A percentile compares a stretch with the other conserved stretches of the same genome.
Evolutionary conservation across 2,329 filamentous ascomycete genomes (phyloP).

Genomic region (Clonostachys rhizophaga): DNA sequence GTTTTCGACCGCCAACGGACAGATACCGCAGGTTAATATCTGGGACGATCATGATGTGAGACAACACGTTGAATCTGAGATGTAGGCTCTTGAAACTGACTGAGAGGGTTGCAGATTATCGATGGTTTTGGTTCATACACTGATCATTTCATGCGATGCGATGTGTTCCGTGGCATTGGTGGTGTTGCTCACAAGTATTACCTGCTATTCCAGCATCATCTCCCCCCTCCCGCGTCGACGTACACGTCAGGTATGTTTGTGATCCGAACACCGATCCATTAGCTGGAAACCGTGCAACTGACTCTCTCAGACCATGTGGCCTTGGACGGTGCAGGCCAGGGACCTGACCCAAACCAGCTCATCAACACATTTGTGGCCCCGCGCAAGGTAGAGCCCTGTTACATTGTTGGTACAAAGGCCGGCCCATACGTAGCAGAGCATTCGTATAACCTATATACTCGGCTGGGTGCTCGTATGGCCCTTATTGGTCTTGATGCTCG

Average conservation of each 20-base stretch:
- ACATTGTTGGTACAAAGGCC: slow-evolving; percentile 71
- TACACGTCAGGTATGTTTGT: slow-evolving; percentile 64
- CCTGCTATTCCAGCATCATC: slow-evolving; percentile 93
- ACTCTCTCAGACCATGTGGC: too few species aligned
- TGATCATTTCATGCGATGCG: slow-evolving; percentile 86
- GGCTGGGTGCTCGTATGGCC: slow-evolving; percentile 75
- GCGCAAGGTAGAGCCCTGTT: slow-evolving; percentile 58
- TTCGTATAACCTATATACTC: slow-evolving; percentile 83
- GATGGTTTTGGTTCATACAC: slow-evolving; percentile 93
- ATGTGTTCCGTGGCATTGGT: slow-evolving; percentile 88
- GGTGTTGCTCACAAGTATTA: slow-evolving; percentile 97
- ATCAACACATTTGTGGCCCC: slow-evolving; percentile 67
- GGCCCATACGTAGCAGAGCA: slow-evolving; percentile 87
- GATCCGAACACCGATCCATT: background rate
- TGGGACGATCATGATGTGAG: slow-evolving; percentile 91
- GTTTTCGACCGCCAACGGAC: slow-evolving; percentile 80
- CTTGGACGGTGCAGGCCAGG: slow-evolving; percentile 21
- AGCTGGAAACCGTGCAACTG: too few species aligned
- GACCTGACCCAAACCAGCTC: slow-evolving; percentile 66
- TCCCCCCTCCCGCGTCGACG: slow-evolving; percentile 78
- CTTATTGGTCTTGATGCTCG: slow-evolving; percentile 89
- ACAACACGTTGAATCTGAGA: background rate
- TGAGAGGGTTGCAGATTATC: slow-evolving; percentile 63
- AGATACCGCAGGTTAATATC: slow-evolving; percentile 94
- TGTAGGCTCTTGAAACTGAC: background rate